A percentile compares a stretch with the other conserved stretches of the same genome.
phyloP scores from a whole-genome alignment of 768 basidiomycete species.

The Collybia sp. region DNA sequence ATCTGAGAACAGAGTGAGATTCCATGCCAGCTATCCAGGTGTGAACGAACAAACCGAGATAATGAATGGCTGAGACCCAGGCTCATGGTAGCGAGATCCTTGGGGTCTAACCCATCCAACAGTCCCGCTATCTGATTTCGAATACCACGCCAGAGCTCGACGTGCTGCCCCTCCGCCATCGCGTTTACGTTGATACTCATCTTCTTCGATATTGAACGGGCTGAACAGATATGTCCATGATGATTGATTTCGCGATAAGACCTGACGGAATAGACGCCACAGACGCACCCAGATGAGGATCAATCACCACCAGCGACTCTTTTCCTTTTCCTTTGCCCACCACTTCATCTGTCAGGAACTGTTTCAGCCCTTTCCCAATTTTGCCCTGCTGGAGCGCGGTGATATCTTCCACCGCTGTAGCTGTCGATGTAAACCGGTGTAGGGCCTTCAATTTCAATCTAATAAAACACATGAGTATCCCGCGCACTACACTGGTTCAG shows the following conservation, averaged over 20 bases:
- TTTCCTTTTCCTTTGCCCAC: slow-evolving; percentile 89
- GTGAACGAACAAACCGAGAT: slow-evolving; percentile 59
- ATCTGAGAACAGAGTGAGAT: slow-evolving; percentile 41
- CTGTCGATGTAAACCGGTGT: slow-evolving; percentile 96
- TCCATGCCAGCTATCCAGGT: background rate
- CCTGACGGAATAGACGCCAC: background rate
- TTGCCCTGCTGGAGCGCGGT: slow-evolving; percentile 91
- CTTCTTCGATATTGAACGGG: slow-evolving; percentile 87
- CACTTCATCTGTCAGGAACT: slow-evolving; percentile 85
- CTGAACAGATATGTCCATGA: slow-evolving; percentile 37
- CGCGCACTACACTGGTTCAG: background rate
- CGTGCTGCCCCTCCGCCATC: slow-evolving; percentile 40
- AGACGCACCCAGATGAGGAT: slow-evolving; percentile 81
- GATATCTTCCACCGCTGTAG: slow-evolving; percentile 94
- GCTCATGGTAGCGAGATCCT: slow-evolving; percentile 96
- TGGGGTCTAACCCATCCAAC: slow-evolving; percentile 87
- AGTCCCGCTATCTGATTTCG: slow-evolving; percentile 82
- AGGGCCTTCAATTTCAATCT: slow-evolving; percentile 93
- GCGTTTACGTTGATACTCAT: slow-evolving; percentile 85
- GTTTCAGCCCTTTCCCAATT: slow-evolving; percentile 86
- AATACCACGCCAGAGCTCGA: slow-evolving; percentile 94
- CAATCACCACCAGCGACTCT: slow-evolving; percentile 80
- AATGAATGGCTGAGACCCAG: slow-evolving; percentile 96
- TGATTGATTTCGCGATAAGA: slow-evolving; percentile 3
- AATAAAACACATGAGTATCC: slow-evolving; percentile 4